phyloP scores from a whole-genome alignment of 2,329 filamentous ascomycete genomes.

The Microdochium bolleyi region DNA sequence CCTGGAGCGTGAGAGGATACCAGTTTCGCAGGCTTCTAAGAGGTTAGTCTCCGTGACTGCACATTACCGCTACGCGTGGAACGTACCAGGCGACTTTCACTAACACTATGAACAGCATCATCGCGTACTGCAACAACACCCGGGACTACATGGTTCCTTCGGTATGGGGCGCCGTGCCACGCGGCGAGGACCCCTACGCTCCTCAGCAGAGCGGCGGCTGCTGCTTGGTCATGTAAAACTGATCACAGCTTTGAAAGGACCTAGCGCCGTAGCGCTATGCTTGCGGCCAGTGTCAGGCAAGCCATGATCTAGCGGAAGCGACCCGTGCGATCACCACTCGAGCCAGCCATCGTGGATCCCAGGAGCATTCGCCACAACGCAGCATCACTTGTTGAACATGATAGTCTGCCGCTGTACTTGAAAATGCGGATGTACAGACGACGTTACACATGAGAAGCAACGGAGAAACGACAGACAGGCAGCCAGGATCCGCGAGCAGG shows the following conservation, averaged over 20 bases:
- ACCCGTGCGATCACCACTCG: no score
- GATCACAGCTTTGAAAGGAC: conserved; percentile 4
- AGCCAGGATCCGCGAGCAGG: background rate
- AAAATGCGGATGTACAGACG: background rate
- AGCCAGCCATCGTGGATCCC: background rate
- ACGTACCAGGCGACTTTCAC: background rate
- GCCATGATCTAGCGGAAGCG: no score
- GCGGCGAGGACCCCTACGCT: conserved; percentile 96
- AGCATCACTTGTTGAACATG: background rate
- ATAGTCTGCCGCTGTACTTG: background rate
- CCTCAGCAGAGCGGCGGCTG: conserved; percentile 89
- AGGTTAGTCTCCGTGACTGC: conserved; percentile 47
- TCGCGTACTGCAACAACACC: conserved; percentile 95
- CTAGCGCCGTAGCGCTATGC: background rate
- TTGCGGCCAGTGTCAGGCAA: background rate
- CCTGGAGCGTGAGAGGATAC: conserved; percentile 88
- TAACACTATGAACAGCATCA: conserved; percentile 57
- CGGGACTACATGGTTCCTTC: conserved; percentile 99
- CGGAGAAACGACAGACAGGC: background rate
- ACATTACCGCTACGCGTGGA: conserved; percentile 1
- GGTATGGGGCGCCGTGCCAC: conserved; percentile 90
- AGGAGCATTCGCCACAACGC: background rate
- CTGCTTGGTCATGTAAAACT: conserved; percentile 82
- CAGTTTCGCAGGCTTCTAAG: conserved; percentile 86
- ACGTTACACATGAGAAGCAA: background rate